Evolutionary conservation across 345 rosid genomes (phyloP).

Genomic region (Moricandia moricandioides): DNA sequence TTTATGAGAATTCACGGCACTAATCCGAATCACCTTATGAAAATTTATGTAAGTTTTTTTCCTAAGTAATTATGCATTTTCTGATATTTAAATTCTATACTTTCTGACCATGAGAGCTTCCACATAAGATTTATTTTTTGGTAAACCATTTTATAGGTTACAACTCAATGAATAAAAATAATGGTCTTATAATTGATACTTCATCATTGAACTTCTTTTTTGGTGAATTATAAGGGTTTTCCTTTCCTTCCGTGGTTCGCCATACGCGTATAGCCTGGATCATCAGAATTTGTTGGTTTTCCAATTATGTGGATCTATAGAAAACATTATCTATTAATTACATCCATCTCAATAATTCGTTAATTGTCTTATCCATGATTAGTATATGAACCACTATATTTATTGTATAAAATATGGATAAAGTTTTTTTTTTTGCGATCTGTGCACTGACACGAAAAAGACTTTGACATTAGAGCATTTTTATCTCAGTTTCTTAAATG

Average conservation of each 20-base stretch:
- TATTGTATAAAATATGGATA: not conserved
- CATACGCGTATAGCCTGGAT: conserved; percentile 13
- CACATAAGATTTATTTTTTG: too few species aligned
- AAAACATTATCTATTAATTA: not conserved
- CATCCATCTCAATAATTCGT: conserved; percentile 22
- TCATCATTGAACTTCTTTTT: not conserved
- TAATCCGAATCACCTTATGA: too few species aligned
- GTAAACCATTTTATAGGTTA: too few species aligned
- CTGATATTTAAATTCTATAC: too few species aligned
- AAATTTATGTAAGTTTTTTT: too few species aligned
- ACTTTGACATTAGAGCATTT: not conserved
- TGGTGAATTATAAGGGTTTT: not conserved
- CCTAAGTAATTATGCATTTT: too few species aligned
- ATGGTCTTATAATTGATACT: not conserved
- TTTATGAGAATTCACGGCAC: too few species aligned
- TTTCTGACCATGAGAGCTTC: too few species aligned
- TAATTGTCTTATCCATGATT: not conserved
- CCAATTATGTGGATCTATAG: conserved; percentile 1
- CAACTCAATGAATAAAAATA: not conserved
- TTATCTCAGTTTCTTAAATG: too few species aligned
- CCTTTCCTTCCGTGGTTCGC: not conserved
- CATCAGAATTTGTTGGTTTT: conserved; percentile 8
- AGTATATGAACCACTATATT: not conserved
- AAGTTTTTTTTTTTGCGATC: not conserved
- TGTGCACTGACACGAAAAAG: not conserved